Evolutionary conservation across 2,329 filamentous ascomycete species (phyloP).

Genomic region (Plenodomus lindquistii): DNA sequence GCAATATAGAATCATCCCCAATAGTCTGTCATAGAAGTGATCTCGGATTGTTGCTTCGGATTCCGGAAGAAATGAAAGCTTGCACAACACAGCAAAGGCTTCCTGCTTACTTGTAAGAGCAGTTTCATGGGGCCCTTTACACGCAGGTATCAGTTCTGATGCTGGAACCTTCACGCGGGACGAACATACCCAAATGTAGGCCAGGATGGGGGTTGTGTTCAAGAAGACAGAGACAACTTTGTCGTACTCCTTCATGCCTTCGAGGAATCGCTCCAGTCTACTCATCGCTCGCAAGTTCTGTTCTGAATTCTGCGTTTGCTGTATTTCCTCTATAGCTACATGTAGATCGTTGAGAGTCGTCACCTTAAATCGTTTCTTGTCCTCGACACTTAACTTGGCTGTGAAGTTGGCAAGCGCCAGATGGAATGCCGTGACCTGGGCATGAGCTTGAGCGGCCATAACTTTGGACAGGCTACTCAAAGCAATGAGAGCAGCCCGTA

Average conservation of each 20-base stretch:
- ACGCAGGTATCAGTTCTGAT: too few relatives aligned
- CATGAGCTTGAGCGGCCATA: too few relatives aligned
- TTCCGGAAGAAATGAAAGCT: too few relatives aligned
- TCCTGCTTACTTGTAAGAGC: constrained; percentile 30
- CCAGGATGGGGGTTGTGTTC: constrained; percentile 35
- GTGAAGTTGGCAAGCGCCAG: constrained; percentile 11
- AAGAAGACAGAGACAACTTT: constrained; percentile 43
- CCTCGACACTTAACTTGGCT: constrained; percentile 4
- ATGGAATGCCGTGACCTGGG: neutral
- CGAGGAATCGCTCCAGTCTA: constrained; percentile 16
- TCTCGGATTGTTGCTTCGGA: too few relatives aligned
- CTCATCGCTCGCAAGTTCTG: constrained; percentile 31
- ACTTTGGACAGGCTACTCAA: neutral
- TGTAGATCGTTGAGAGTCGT: constrained; percentile 24
- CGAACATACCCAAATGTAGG: constrained; percentile 29
- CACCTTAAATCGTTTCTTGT: constrained; percentile 8
- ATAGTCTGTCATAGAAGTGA: too few relatives aligned
- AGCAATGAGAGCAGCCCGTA: neutral
- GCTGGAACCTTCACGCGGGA: too few relatives aligned
- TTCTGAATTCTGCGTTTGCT: constrained; percentile 28
- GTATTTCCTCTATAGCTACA: constrained; percentile 23
- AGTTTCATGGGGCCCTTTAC: constrained; percentile 42
- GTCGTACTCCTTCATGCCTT: constrained; percentile 44
- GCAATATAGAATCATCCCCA: too few relatives aligned
- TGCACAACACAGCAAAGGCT: neutral